phyloP scores from a whole-genome alignment of 2,329 filamentous ascomycete species.

The Magnaporthiopsis incrustans region DNA sequence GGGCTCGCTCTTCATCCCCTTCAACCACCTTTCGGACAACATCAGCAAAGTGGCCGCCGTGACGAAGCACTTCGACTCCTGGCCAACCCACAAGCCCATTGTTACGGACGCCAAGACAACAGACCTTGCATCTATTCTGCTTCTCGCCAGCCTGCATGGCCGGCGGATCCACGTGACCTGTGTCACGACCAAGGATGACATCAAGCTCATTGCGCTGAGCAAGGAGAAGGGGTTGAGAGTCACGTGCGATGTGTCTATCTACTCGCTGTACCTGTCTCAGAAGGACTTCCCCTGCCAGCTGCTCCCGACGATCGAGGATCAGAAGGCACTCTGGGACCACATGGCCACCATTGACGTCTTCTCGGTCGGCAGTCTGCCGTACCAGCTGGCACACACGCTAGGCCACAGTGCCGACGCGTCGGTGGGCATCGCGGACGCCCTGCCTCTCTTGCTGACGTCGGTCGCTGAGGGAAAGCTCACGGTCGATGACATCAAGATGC shows the following conservation, averaged over 20 bases:
- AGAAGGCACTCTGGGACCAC: constrained; percentile 67
- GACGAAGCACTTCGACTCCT: constrained; percentile 69
- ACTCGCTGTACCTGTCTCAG: constrained; percentile 67
- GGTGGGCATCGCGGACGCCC: constrained; percentile 62
- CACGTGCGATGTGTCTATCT: constrained; percentile 76
- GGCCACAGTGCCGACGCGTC: constrained; percentile 47
- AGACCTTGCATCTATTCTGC: constrained; percentile 70
- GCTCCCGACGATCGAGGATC: constrained; percentile 60
- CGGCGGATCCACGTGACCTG: constrained; percentile 73
- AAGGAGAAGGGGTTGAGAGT: constrained; percentile 77
- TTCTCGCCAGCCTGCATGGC: constrained; percentile 70
- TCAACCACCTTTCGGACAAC: constrained; percentile 70
- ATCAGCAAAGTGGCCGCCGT: constrained; percentile 78
- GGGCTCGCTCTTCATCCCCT: constrained; percentile 74
- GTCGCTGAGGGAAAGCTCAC: constrained; percentile 66
- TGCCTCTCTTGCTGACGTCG: constrained; percentile 68
- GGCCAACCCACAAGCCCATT: constrained; percentile 72
- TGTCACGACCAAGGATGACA: constrained; percentile 74
- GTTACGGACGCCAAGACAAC: constrained; percentile 75
- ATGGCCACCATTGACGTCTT: constrained; percentile 69
- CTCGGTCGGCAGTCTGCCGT: constrained; percentile 70
- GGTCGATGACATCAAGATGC: constrained; percentile 62
- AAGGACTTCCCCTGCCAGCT: constrained; percentile 61
- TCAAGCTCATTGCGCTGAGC: constrained; percentile 66
- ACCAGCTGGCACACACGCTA: constrained; percentile 57